phyloP scores from a whole-genome alignment of 2,329 filamentous ascomycete species.

The Monilinia fructicola region DNA sequence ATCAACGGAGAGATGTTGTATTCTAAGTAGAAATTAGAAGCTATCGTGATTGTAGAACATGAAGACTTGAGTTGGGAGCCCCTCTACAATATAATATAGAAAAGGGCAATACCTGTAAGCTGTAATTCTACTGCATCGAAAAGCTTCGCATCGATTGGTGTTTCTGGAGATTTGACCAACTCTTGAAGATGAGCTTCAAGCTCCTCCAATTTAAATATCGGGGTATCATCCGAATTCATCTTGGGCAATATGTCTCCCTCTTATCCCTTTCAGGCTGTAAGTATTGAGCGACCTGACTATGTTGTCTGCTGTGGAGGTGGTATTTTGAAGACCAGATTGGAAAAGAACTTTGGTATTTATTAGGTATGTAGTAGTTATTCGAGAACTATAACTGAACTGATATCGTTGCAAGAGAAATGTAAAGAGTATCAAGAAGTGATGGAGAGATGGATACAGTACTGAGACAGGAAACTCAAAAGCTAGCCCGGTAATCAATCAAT shows the following conservation, averaged over 20 bases:
- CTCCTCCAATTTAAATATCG: slow-evolving; percentile 47
- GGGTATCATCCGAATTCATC: slow-evolving; percentile 19
- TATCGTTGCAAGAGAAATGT: background rate
- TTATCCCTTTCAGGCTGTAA: background rate
- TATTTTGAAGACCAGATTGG: background rate
- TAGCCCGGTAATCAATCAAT: too few relatives aligned
- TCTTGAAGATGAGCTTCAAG: slow-evolving; percentile 55
- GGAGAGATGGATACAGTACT: too few relatives aligned
- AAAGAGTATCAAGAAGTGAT: background rate
- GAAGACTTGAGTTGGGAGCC: background rate
- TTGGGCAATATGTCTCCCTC: background rate
- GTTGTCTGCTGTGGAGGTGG: background rate
- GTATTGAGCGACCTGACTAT: background rate
- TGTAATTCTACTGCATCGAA: slow-evolving; percentile 61
- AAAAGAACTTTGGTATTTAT: background rate
- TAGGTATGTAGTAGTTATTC: background rate
- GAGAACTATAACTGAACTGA: background rate
- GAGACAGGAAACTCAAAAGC: too few relatives aligned
- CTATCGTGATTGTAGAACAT: background rate
- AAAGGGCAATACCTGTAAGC: slow-evolving; percentile 49
- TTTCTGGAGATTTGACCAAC: slow-evolving; percentile 47
- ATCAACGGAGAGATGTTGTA: slow-evolving; percentile 54
- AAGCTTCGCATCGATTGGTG: slow-evolving; percentile 49
- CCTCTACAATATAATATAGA: background rate
- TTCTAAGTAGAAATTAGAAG: slow-evolving; percentile 43